Conservation (phyloP, 805 yeast genomes). For the Priceomyces castillae region DNA sequence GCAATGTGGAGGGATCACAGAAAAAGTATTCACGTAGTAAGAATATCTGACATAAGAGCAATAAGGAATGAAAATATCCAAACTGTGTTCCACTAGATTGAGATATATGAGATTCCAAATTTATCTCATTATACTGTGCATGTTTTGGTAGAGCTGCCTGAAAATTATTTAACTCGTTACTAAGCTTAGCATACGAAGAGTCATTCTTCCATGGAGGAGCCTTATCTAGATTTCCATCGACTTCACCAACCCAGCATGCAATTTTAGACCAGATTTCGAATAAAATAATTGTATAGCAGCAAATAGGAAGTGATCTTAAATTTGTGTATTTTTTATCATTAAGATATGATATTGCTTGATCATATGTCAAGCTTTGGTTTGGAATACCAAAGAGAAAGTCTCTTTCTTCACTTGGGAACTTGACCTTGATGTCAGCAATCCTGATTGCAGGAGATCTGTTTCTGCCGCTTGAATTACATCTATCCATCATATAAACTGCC, state of each 20-base stretch:
- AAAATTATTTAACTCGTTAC: conserved; percentile 21
- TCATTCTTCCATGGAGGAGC: conserved; percentile 27
- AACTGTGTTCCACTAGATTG: conserved; percentile 28
- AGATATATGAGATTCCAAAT: conserved; percentile 26
- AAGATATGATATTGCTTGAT: conserved; percentile 12
- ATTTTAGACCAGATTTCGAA: conserved; percentile 38
- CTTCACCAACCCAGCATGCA: conserved; percentile 39
- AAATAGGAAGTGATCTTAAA: conserved; percentile 14
- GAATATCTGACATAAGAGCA: conserved; percentile 31
- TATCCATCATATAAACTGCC: conserved; percentile 43
- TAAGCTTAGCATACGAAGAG: conserved; percentile 25
- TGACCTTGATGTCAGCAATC: conserved; percentile 29
- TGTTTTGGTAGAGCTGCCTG: conserved; percentile 23
- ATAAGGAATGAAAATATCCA: conserved; percentile 34
- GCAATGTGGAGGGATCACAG: conserved; percentile 27
- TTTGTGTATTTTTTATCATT: conserved; percentile 8
- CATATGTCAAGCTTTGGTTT: conserved; percentile 14
- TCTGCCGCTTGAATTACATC: conserved; percentile 37
- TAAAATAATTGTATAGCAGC: conserved; percentile 27
- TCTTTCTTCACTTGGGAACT: conserved; percentile 31
- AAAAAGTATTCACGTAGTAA: conserved; percentile 35
- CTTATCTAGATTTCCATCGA: conserved; percentile 27
- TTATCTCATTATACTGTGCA: conserved; percentile 20
- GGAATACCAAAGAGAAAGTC: conserved; percentile 27
- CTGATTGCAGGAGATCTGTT: conserved; percentile 30